phyloP scores from a whole-genome alignment of 352 stramenopile genomes.

The Pythium sp. region DNA sequence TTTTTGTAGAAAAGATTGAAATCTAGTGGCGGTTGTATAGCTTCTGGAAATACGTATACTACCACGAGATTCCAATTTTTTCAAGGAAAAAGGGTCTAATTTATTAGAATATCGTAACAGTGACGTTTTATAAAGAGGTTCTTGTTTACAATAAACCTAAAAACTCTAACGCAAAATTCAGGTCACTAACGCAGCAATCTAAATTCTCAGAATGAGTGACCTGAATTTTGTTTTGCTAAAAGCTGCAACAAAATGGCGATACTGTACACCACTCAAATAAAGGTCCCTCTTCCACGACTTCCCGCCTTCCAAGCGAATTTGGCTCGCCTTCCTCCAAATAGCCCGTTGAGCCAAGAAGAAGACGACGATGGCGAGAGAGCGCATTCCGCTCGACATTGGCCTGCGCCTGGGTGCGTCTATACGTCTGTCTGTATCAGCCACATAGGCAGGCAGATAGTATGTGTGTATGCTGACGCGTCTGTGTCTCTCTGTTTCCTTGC shows the following conservation, averaged over 20 bases:
- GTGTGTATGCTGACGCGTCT: constrained; percentile 5
- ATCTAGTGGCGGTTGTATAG: too few species aligned
- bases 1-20: too few species aligned
- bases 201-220: too few species aligned
- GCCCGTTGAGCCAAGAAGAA: constrained; percentile 2
- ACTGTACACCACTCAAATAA: background rate
- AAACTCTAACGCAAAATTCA: too few species aligned
- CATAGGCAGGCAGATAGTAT: background rate
- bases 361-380: constrained; percentile 20
- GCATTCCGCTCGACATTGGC: constrained; percentile 62
- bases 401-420: constrained; percentile 61
- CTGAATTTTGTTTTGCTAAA: too few species aligned
- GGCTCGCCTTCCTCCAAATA: background rate
- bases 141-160: too few species aligned
- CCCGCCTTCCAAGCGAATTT: background rate
- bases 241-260: background rate
- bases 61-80: too few species aligned
- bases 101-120: too few species aligned
- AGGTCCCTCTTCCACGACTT: background rate
- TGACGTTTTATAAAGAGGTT: too few species aligned
- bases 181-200: too few species aligned
- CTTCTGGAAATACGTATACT: too few species aligned
- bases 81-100: too few species aligned
- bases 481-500: background rate
- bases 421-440: background rate